Evolutionary conservation across 768 basidiomycete species (phyloP).

Genomic region (Lactarius sanguifluus): DNA sequence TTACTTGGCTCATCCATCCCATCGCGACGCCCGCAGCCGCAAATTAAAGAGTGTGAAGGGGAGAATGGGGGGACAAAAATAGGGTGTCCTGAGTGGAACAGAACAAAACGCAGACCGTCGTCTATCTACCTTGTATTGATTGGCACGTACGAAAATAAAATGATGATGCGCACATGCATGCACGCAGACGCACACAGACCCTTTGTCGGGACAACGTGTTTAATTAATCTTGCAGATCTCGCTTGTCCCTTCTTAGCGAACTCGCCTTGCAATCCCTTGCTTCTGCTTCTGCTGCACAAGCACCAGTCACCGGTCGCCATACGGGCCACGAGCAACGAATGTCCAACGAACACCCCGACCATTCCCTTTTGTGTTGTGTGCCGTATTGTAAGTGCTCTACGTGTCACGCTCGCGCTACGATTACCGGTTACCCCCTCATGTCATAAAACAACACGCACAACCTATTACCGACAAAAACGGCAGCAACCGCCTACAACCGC

Average conservation of each 20-base stretch:
- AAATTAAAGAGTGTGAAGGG: background rate
- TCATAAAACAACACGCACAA: background rate
- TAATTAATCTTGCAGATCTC: conserved; percentile 27
- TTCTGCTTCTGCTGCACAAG: background rate
- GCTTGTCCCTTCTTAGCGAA: background rate
- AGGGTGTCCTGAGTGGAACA: background rate
- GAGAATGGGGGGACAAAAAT: background rate
- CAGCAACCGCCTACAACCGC: conserved; percentile 1
- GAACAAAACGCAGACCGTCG: background rate
- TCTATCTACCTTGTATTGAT: background rate
- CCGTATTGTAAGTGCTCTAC: background rate
- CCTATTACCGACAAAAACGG: background rate
- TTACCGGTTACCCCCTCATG: background rate
- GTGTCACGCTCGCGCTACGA: background rate
- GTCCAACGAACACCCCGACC: background rate
- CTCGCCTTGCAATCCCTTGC: background rate
- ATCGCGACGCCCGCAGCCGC: background rate
- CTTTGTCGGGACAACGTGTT: conserved; percentile 6
- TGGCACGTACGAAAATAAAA: background rate
- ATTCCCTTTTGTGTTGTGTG: background rate
- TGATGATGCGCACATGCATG: background rate
- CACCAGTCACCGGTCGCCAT: background rate
- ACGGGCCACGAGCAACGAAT: background rate
- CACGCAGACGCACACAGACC: background rate
- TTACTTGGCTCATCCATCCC: background rate